Percentiles rank a stretch among this genome's conserved stretches.
Evolutionary conservation across 2,329 filamentous ascomycete species (phyloP).

Genomic region (Metarhizium album): DNA sequence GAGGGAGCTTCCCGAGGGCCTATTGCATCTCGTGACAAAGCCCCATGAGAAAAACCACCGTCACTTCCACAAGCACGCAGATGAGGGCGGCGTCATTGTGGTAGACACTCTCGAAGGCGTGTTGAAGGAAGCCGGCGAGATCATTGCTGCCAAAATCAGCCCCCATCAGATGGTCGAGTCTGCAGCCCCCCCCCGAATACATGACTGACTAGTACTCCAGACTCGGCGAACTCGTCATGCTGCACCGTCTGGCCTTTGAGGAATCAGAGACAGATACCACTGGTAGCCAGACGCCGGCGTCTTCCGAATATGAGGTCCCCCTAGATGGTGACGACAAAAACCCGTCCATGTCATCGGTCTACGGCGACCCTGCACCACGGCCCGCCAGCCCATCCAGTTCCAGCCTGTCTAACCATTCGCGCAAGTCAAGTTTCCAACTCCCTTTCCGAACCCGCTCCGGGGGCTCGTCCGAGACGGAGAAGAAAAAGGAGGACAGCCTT

Average conservation of each 20-base stretch:
- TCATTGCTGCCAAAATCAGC: slow-evolving; percentile 65
- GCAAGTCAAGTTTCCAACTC: slow-evolving; percentile 22
- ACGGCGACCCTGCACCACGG: slow-evolving; percentile 17
- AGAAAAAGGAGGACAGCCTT: slow-evolving; percentile 38
- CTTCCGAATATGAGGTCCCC: slow-evolving; percentile 6
- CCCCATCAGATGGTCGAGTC: slow-evolving; percentile 72
- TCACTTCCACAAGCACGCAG: slow-evolving; percentile 57
- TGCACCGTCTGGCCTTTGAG: slow-evolving; percentile 34
- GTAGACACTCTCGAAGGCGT: slow-evolving; percentile 72
- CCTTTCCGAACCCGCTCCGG: slow-evolving; percentile 20
- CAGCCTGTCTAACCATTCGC: slow-evolving; percentile 16
- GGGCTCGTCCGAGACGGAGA: slow-evolving; percentile 24
- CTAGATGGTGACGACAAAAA: slow-evolving; percentile 22
- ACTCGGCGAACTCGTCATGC: slow-evolving; percentile 67
- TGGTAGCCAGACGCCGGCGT: slow-evolving; percentile 16
- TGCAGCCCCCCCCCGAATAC: slow-evolving; percentile 17
- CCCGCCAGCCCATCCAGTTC: slow-evolving; percentile 22
- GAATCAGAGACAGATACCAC: slow-evolving; percentile 26
- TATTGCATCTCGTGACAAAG: slow-evolving; percentile 53
- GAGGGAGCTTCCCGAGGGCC: slow-evolving; percentile 70
- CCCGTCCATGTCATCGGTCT: slow-evolving; percentile 32
- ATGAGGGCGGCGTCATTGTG: slow-evolving; percentile 54
- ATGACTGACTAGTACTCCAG: slow-evolving; percentile 21
- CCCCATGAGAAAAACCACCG: slow-evolving; percentile 32
- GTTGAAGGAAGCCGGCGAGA: slow-evolving; percentile 74